These are phyloP conservation scores for Glebionis coronaria DNA, from an alignment of 129 eudicot species.

Conservation along the genomic window DNA sequence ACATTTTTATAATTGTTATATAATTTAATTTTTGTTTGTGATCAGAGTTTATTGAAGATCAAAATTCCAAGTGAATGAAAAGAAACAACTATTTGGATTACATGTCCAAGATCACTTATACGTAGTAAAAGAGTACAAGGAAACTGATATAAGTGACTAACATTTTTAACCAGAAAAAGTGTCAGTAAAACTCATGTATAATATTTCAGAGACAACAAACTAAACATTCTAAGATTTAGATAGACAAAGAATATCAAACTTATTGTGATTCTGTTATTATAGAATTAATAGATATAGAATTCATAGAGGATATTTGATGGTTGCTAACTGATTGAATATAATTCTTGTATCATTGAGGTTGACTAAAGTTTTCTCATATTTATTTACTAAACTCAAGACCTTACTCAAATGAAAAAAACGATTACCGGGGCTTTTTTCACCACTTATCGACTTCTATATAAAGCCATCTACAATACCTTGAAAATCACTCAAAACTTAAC, in stretches of 20 bases:
- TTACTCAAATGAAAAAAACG: neutral
- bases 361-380: neutral
- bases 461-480: neutral
- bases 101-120: too few relatives aligned
- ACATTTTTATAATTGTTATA: too few relatives aligned
- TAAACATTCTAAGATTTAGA: neutral
- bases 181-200: neutral
- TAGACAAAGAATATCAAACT: neutral
- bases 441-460: neutral
- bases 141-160: too few relatives aligned
- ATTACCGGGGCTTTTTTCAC: neutral
- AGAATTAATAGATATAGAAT: too few relatives aligned
- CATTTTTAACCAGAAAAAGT: too few relatives aligned
- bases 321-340: slow-evolving; percentile 3
- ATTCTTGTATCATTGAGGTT: neutral
- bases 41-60: too few relatives aligned
- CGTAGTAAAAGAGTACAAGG: too few relatives aligned
- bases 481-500: neutral
- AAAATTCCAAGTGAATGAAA: too few relatives aligned
- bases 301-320: neutral
- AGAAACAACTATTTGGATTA: too few relatives aligned
- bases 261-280: neutral
- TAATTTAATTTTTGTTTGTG: too few relatives aligned
- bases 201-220: neutral
- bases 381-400: neutral